Evolutionary conservation across 129 eudicot species (phyloP), one percentile per base, ranked within the genome.

Genomic region (Pseudognaphalium luteoalbum): DNA sequence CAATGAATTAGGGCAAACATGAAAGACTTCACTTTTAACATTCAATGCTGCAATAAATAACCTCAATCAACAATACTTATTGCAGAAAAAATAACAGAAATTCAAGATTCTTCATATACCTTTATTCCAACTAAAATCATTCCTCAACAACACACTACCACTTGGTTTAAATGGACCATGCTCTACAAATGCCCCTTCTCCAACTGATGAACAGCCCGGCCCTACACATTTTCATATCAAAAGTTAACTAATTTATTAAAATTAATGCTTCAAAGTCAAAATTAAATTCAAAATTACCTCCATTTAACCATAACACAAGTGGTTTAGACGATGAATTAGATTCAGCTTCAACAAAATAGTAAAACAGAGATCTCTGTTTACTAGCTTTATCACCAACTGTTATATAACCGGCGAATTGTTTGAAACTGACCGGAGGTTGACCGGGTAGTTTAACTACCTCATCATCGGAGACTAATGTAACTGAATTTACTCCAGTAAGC

Each of bases 181-280:
- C 72, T 89, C 96, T 32, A 84, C 80, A 67, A 92, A 92, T 19
- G 96, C 96, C 64, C 97, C 96, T 72, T 78, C 89, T 65, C 97
- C 97, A 81, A 89, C 68, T 6, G 96, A 92, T 33, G 97, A 92
- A 78, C 97, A 92, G 20, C 97, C 97, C 65, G 96, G 97, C 68
- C 97, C 96, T 92, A 82, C 71, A 86, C 68, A 68, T 82, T 4
- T 72, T 66, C 6, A 51, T 3, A 20, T 11, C 34, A 52, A 51
- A 2, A 72, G 60, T 41, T 9, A 5, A 37, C 66, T 17, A 63
- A 6, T 16, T 35, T 37, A 39, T 6, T 3, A 14, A 17, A 47
- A 60, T 1, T 8, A 11, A 7, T 1, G 67, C 7, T 21, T 7
- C 4, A 12, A 61, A 67, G 33, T 9, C 4, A 51, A 63, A 2